Base-by-base conservation (phyloP, 192 early-diverging fungal genomes). In the Linnemannia hyalina region DNA sequence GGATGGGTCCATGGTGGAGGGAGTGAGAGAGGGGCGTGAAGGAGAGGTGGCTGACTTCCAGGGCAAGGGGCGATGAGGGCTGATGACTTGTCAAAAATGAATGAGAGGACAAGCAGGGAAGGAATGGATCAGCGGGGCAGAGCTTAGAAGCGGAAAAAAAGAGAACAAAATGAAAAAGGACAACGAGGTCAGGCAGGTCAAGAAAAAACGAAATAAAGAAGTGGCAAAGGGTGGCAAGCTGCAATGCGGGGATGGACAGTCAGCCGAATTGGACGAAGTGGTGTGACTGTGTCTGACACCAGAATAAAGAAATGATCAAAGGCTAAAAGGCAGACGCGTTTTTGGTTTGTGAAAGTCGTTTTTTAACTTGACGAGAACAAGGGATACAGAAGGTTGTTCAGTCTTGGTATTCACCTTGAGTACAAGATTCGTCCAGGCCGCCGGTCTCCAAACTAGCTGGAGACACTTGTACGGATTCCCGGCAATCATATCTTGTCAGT, bases 1-100 rank as follows among this genome's bases (percentile, higher is more conserved):
- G 13, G 77, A 68, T 9, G 77, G 13, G 20, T 80, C 79, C 71
- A 80, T 80, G 44, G 49, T 29, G 10, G n/a, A 8, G 1, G 41
- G 15, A 10, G 70, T 68, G 44, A 20, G 18, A 49, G 18, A 49
- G 16, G 47, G 16, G 16, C 23, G 32, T 46, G 46, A 73, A 9
- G 63, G 74, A 36, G 46, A 16, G 47, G 5, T 10, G 73, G 22
- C n/a, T 74, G 4, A 9, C 20, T 44, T 52, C 41, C 73, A 46
- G 55, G 41, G 15, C 20, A 8, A 22, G 23, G 36, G 36, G 40
- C 0, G 26, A 22, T n/a, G 40, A n/a, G 11, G 2, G 60, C 35
- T 65, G 26, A 26, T 13, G 60, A 32, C 23, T 3, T 15, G 26
- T 23, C 10, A 26, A 29, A 8, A 23, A 29, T 15, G 40, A 70